Conservation (phyloP, 108 stramenopile species). For the Schizochytrium sp. region DNA sequence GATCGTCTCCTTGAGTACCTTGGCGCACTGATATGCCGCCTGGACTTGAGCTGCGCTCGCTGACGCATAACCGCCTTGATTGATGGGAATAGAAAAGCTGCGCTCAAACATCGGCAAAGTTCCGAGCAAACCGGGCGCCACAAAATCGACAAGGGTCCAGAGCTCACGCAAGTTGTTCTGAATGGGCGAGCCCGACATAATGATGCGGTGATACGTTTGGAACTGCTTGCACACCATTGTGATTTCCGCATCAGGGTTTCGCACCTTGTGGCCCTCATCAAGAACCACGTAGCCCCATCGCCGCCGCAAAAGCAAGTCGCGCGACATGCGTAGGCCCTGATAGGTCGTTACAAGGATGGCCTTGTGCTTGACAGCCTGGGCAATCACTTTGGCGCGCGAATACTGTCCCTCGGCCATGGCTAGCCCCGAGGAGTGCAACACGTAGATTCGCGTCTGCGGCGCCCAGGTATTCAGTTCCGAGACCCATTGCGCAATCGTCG, state of each 20-base stretch:
- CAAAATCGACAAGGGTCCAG: constrained; percentile 77
- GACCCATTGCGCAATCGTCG: constrained; percentile 86
- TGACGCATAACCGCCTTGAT: constrained; percentile 74
- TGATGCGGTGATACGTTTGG: constrained; percentile 38
- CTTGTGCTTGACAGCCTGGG: not conserved
- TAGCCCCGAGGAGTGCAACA: constrained; percentile 36
- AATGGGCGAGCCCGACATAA: constrained; percentile 87
- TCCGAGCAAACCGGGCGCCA: constrained; percentile 73
- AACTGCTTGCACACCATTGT: constrained; percentile 80
- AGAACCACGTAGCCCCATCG: constrained; percentile 81
- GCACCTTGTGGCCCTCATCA: constrained; percentile 96
- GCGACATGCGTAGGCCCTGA: constrained; percentile 65
- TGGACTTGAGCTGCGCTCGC: constrained; percentile 74
- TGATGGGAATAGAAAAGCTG: constrained; percentile 85
- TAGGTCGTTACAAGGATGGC: constrained; percentile 71
- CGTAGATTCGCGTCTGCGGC: constrained; percentile 54
- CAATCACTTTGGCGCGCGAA: constrained; percentile 12
- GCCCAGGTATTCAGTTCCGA: constrained; percentile 79
- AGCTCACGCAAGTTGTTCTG: constrained; percentile 85
- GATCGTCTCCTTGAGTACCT: constrained; percentile 77
- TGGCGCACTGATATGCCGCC: constrained; percentile 78
- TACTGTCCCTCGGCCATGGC: constrained; percentile 22
- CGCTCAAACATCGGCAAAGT: constrained; percentile 84
- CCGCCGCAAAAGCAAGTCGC: constrained; percentile 63
- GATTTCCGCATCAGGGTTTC: constrained; percentile 90